A percentile compares a stretch with the other conserved stretches of the same genome.
phyloP scores from a whole-genome alignment of 345 rosid species.

The Lepidium africanum region DNA sequence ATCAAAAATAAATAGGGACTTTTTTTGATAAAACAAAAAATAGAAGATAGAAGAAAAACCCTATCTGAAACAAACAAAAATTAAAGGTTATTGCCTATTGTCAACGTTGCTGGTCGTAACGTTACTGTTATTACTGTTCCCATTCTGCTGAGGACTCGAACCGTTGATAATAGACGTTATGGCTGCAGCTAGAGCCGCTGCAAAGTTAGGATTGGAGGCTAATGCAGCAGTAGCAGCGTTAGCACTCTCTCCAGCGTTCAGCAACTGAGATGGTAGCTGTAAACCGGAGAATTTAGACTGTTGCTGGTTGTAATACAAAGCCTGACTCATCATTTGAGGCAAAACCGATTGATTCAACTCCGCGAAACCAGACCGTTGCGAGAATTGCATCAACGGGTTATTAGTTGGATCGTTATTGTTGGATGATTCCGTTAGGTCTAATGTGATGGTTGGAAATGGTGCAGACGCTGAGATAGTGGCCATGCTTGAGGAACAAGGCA shows the following conservation, averaged over 20 bases:
- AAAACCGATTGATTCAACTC: slow-evolving; percentile 19
- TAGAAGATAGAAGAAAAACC: neutral
- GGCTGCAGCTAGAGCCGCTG: slow-evolving; percentile 94
- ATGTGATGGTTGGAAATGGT: slow-evolving; percentile 89
- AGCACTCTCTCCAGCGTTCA: slow-evolving; percentile 43
- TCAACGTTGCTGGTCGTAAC: slow-evolving; percentile 24
- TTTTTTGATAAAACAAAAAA: too few species aligned
- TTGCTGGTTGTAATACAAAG: slow-evolving; percentile 42
- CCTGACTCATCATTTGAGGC: slow-evolving; percentile 61
- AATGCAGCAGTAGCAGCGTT: slow-evolving; percentile 50
- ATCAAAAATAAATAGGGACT: too few species aligned
- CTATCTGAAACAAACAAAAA: slow-evolving; percentile 1
- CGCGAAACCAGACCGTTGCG: slow-evolving; percentile 23
- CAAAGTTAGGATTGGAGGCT: slow-evolving; percentile 84
- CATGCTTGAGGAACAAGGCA: slow-evolving; percentile 92
- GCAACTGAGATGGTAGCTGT: slow-evolving; percentile 38
- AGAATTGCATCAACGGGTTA: slow-evolving; percentile 30
- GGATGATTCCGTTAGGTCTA: slow-evolving; percentile 63
- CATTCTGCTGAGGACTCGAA: slow-evolving; percentile 12
- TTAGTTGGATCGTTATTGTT: slow-evolving; percentile 29
- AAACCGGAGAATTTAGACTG: slow-evolving; percentile 88
- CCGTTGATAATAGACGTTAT: slow-evolving; percentile 79
- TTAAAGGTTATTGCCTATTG: slow-evolving; percentile 19
- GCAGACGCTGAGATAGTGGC: slow-evolving; percentile 96
- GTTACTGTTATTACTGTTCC: slow-evolving; percentile 11